Conservation (phyloP, 1,139 yeast genomes). For the Sugiyamaella novakii region DNA sequence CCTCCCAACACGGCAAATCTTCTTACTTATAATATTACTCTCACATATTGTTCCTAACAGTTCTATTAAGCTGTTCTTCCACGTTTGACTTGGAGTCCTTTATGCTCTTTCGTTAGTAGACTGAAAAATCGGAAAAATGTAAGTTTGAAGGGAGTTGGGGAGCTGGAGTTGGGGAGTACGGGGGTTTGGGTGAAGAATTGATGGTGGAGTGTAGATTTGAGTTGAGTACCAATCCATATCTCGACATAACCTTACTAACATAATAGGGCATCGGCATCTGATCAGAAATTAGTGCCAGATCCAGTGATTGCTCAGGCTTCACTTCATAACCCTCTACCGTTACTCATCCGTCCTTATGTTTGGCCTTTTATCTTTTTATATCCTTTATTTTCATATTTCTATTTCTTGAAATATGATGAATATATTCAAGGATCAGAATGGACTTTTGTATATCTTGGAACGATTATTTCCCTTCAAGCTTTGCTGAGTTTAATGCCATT, state of each 20-base stretch:
- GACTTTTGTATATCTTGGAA: slow-evolving; percentile 83
- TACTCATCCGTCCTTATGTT: slow-evolving; percentile 70
- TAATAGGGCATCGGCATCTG: no score
- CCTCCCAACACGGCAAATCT: no score
- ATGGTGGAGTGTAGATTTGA: no score
- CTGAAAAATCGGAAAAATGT: slow-evolving; percentile 7
- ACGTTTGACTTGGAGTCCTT: no score
- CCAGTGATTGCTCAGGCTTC: slow-evolving; percentile 65
- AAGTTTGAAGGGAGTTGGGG: no score
- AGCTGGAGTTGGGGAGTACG: no score
- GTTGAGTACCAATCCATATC: no score
- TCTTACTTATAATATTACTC: no score
- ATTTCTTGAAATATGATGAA: slow-evolving; percentile 68
- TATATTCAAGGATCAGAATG: slow-evolving; percentile 78
- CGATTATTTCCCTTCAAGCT: slow-evolving; percentile 70
- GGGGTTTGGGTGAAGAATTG: no score
- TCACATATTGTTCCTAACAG: slow-evolving; percentile 1
- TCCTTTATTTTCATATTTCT: slow-evolving; percentile 72
- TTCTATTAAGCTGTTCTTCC: no score
- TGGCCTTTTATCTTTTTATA: slow-evolving; percentile 82
- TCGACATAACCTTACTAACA: no score
- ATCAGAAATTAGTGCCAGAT: slow-evolving; percentile 48
- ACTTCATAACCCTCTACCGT: slow-evolving; percentile 69
- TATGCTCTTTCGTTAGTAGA: neutral
- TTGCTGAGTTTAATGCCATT: slow-evolving; percentile 90